Conservation (phyloP, 257 asterid species). For the Fraxinus anomala region DNA sequence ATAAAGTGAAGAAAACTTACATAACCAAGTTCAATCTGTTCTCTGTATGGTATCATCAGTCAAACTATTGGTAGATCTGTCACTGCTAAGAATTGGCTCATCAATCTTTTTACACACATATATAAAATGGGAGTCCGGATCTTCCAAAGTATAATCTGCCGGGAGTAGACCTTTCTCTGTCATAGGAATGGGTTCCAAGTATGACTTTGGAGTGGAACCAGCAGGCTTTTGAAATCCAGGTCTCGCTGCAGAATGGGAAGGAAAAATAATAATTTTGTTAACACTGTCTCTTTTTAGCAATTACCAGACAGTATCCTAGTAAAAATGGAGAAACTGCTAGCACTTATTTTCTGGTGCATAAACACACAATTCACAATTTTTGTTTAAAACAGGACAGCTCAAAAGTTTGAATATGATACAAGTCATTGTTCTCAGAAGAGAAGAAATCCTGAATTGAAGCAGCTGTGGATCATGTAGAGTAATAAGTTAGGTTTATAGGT, state of each 20-base stretch:
- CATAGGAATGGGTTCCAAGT: conserved; percentile 65
- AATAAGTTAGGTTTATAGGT: background rate
- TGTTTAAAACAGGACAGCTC: too few relatives aligned
- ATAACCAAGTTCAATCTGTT: conserved; percentile 20
- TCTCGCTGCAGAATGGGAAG: conserved; percentile 62
- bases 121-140: conserved; percentile 93
- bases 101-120: conserved; percentile 70
- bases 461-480: too few relatives aligned
- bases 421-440: too few relatives aligned
- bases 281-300: conserved; percentile 10
- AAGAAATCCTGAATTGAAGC: too few relatives aligned
- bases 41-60: conserved; percentile 35
- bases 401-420: too few relatives aligned
- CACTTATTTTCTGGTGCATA: too few relatives aligned
- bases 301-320: background rate
- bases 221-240: conserved; percentile 79
- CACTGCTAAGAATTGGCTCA: conserved; percentile 30
- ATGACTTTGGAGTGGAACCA: conserved; percentile 47
- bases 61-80: conserved; percentile 31
- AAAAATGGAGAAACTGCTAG: background rate
- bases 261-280: background rate
- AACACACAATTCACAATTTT: too few relatives aligned
- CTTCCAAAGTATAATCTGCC: conserved; percentile 70
- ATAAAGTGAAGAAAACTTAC: conserved; percentile 14
- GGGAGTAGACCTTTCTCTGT: conserved; percentile 82